Conservation (phyloP, 495 filamentous ascomycete genomes). For the Paragyromitra xinjiangensis region DNA sequence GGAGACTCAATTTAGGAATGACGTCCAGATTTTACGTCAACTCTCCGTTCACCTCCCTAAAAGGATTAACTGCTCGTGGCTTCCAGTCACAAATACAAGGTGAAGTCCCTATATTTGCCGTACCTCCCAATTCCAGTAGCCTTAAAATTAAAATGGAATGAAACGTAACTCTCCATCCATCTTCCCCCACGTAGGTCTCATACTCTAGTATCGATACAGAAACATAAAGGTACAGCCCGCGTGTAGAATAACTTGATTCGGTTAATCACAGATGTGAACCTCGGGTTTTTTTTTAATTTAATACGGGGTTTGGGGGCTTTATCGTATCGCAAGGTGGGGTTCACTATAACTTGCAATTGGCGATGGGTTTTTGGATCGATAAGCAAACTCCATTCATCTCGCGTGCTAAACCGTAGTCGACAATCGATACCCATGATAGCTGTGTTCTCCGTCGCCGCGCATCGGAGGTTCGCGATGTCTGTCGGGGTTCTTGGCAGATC, state of each 20-base stretch:
- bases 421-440: constrained; percentile 5
- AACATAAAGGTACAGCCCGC: background rate
- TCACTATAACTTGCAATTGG: background rate
- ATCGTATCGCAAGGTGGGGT: background rate
- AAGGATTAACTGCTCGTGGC: background rate
- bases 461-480: constrained; percentile 10
- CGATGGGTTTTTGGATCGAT: background rate
- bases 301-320: no score
- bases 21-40: constrained; percentile 18
- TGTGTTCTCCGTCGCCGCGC: background rate
- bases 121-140: constrained; percentile 1
- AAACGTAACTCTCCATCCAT: background rate
- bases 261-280: no score
- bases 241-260: no score
- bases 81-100: constrained; percentile 6
- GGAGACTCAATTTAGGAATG: constrained; percentile 4
- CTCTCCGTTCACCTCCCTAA: constrained; percentile 42
- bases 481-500: background rate
- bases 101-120: background rate
- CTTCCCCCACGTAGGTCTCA: background rate
- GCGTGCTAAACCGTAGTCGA: background rate
- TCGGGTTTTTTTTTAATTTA: no score
- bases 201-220: background rate
- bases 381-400: background rate
- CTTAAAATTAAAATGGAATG: background rate